Conservation (phyloP, 805 yeast genomes). For the Nakazawaea populi region DNA sequence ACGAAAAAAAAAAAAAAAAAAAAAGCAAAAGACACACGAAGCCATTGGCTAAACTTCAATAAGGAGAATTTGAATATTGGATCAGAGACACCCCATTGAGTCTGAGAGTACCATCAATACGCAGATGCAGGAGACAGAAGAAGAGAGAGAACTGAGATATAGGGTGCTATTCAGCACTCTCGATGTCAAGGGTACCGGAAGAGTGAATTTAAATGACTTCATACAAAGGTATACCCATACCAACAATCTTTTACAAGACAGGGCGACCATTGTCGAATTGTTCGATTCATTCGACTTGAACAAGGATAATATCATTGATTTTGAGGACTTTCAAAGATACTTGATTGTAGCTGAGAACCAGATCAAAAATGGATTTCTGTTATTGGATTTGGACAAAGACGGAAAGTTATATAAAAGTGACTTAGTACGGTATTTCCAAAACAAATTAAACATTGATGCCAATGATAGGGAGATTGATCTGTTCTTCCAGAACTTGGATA, state of each 20-base stretch:
- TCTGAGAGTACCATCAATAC: too few relatives aligned
- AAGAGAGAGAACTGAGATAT: conserved; percentile 29
- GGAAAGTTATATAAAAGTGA: conserved; percentile 65
- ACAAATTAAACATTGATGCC: conserved; percentile 47
- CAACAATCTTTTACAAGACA: conserved; percentile 62
- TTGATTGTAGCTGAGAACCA: conserved; percentile 64
- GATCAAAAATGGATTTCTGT: conserved; percentile 60
- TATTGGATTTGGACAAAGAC: conserved; percentile 66
- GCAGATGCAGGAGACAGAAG: conserved; percentile 13
- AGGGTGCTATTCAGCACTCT: conserved; percentile 34
- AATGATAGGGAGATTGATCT: conserved; percentile 45
- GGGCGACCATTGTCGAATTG: conserved; percentile 50
- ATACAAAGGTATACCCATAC: conserved; percentile 35
- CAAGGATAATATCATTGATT: conserved; percentile 52
- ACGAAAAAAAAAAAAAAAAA: too few relatives aligned
- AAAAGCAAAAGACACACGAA: too few relatives aligned
- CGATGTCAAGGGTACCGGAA: conserved; percentile 41
- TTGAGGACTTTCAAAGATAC: conserved; percentile 61
- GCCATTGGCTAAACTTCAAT: too few relatives aligned
- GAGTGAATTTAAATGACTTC: conserved; percentile 42
- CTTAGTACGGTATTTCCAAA: conserved; percentile 55
- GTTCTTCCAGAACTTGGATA: conserved; percentile 52
- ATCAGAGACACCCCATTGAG: too few relatives aligned
- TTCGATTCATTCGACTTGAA: conserved; percentile 56
- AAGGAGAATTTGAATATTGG: too few relatives aligned